Base-by-base conservation (phyloP, 2,329 filamentous ascomycete species). In the Diplodia seriata region DNA sequence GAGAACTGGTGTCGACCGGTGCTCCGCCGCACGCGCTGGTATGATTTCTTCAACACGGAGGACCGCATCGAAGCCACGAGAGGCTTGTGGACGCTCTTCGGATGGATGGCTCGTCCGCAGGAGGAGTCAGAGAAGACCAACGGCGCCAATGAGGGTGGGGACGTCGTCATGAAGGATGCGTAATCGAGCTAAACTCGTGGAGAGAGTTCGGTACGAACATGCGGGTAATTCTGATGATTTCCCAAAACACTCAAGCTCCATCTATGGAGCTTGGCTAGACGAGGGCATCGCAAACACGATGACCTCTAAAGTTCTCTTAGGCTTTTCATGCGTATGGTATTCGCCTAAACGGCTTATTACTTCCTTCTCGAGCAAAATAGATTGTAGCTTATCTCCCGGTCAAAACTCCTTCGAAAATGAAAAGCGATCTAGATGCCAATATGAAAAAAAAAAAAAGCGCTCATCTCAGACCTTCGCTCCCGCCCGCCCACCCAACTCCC, bases 11-110 rank as follows among this genome's bases (percentile, higher is more conserved):
- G 83, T 71, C 78, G 81, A 3, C 84, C 88, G 26, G 79, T 80
- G 40, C 73, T 89, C 38, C 81, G 85, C 63, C 82, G 86, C 40
- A 86, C 85, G 50, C 78, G 79, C 54, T 90, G 87, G 87, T 87
- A 83, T 70, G 84, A 90, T 74, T 75, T 90, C 4, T 82, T 90
- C 68, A 77, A 85, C 18, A 71, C 81, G 2, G 77, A 84, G 23
- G 84, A 89, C 53, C 82, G 87, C 20, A 74, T 83, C 9, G 85
- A 88, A 73, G 84, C 84, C 5, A 83, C 89, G 75, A 78, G 83
- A 59, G 85, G 82, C 0, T 72, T 89, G 5, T 89, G 87, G 87
- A 83, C 81, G 8, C 74, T 88, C 26, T 83, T 89, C 79, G 82
- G 50, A 40, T 67, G 56, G 54, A 14, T 54, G 55, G 65, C 49